These are phyloP conservation scores for Colletotrichum lupini DNA, from an alignment of 2,329 filamentous ascomycete genomes.

Conservation along the genomic window DNA sequence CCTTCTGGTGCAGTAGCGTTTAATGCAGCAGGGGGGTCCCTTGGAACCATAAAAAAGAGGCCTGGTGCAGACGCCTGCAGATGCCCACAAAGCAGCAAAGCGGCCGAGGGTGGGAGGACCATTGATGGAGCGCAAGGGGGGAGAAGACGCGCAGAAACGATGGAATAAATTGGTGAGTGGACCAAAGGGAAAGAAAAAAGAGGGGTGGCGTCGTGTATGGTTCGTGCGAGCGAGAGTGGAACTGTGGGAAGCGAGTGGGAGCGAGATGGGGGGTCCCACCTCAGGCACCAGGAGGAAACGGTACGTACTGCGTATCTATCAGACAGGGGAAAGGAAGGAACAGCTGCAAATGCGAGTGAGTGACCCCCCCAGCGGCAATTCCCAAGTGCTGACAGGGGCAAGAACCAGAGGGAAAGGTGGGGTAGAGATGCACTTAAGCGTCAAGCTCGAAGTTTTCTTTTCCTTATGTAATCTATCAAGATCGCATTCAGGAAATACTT, in stretches of 20 bases:
- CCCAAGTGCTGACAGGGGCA: conserved; percentile 7
- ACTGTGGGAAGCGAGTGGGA: neutral
- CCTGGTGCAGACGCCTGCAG: conserved; percentile 32
- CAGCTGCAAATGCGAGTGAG: neutral
- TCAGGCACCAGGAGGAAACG: neutral
- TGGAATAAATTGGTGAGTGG: conserved; percentile 5
- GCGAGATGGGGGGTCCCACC: conserved; percentile 6
- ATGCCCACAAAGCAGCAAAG: neutral
- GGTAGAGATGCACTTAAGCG: neutral
- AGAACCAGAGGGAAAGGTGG: neutral
- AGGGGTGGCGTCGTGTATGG: neutral
- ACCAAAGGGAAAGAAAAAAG: neutral
- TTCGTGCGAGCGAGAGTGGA: conserved; percentile 6
- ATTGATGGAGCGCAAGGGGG: conserved; percentile 3
- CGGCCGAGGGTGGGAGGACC: neutral
- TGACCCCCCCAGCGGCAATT: conserved; percentile 12
- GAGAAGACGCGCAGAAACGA: neutral
- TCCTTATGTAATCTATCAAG: neutral
- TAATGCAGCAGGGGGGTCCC: conserved; percentile 21
- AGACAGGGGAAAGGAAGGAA: neutral
- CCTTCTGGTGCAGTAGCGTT: conserved; percentile 31
- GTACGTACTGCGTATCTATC: conserved; percentile 11
- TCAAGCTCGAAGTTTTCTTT: neutral
- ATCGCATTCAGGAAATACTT: neutral
- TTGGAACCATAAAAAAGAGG: conserved; percentile 35